Evolutionary conservation across 2,329 filamentous ascomycete genomes (phyloP), one percentile per base, ranked within the genome.

Genomic region (Colletotrichum kahawae): DNA sequence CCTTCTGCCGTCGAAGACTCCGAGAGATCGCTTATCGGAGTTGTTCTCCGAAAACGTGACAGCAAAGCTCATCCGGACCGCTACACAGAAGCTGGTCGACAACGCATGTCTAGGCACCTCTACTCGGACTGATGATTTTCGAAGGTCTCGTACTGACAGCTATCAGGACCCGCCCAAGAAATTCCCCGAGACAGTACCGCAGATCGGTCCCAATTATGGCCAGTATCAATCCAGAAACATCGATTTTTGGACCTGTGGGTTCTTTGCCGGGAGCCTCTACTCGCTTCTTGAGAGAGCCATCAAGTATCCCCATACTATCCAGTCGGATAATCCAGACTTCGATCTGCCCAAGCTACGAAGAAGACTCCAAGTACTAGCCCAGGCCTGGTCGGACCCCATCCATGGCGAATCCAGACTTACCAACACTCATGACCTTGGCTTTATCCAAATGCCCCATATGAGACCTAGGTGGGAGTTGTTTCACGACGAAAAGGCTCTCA

Each of bases 341-440:
- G 18, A 33, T 24, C 9, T 63, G 5, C n/a, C 43, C 10, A n/a
- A 38, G 38, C 24, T 70, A 38, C 27, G 24, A 31, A 29, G 5
- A 54, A 68, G 12, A 77, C 76, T 57, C 43, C 38, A 68, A 21
- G 67, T 78, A 38, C 71, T 81, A 14, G 80, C 82, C 65, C 70
- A 75, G n/a, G 71, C 67, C 13, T 85, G 83, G 84, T 68, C 82
- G 13, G 78, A 79, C 43, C 83, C 84, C 2, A 76, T 87, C 1
- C 82, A 86, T 68, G 76, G 65, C 14, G 86, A 86, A 80, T 79
- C 83, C 14, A 80, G 74, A 72, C 84, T 86, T 27, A 89, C 83
- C 4, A 87, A 90, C 70, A 90, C 88, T 0, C 89, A 90, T 71
- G 89, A 90, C 48, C 83, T 91, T 71, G 88, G 88, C 0, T 90